Percentiles rank a stretch among this genome's conserved stretches.
phyloP scores from a whole-genome alignment of 495 filamentous ascomycete species.

The Hapsidospora chrysogenum region DNA sequence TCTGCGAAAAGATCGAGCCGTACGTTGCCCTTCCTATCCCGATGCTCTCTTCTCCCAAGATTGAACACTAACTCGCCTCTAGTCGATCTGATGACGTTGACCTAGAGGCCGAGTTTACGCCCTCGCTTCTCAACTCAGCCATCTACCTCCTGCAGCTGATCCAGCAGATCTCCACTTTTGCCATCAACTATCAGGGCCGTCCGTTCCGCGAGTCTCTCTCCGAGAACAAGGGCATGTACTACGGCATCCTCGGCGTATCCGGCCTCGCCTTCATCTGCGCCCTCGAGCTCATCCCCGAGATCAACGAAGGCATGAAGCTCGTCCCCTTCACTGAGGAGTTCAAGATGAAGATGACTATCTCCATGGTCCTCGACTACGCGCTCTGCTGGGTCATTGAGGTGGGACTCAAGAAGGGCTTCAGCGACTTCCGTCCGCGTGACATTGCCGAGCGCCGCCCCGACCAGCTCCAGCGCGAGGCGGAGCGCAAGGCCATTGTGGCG shows the following conservation, averaged over 20 bases:
- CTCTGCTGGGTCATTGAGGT: constrained; percentile 86
- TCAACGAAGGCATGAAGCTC: constrained; percentile 84
- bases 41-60: neutral
- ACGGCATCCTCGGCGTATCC: constrained; percentile 76
- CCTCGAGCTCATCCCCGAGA: constrained; percentile 87
- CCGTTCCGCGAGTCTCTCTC: constrained; percentile 92
- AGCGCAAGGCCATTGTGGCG: constrained; percentile 45
- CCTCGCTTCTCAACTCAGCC: constrained; percentile 88
- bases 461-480: constrained; percentile 64
- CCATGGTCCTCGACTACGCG: constrained; percentile 81
- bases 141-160: constrained; percentile 97
- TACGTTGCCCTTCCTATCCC: constrained; percentile 26
- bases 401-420: constrained; percentile 70
- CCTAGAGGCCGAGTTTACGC: constrained; percentile 87
- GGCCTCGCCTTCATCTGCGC: constrained; percentile 89
- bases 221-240: constrained; percentile 97
- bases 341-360: constrained; percentile 64
- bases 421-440: constrained; percentile 86
- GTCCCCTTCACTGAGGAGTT: constrained; percentile 88
- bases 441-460: constrained; percentile 77
- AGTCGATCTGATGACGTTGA: constrained; percentile 62
- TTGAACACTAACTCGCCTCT: constrained; percentile 11
- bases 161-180: constrained; percentile 98
- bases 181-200: constrained; percentile 97
- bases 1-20: constrained; percentile 71